Evolutionary conservation across 2,329 filamentous ascomycete species (phyloP).

Genomic region (Triangularia setosa): DNA sequence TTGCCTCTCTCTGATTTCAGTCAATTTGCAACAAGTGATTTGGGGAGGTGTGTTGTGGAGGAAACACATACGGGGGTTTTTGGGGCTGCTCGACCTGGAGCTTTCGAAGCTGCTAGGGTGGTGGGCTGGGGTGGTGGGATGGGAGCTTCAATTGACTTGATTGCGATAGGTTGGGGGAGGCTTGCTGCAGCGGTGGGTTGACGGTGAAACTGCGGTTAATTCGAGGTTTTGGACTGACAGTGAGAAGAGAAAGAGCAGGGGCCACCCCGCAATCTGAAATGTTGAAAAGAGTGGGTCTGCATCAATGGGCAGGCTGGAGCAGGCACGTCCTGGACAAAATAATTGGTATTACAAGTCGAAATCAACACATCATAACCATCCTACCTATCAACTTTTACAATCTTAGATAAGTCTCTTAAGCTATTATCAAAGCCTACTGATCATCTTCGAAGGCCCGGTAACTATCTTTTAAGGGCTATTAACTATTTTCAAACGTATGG

Average conservation of each 20-base stretch:
- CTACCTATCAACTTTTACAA: no score
- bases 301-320: not conserved
- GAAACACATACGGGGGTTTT: not conserved
- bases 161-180: not conserved
- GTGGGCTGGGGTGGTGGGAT: not conserved
- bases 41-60: not conserved
- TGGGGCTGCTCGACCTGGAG: not conserved
- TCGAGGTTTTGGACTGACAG: no score
- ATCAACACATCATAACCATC: no score
- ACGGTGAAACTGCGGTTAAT: constrained; percentile 23
- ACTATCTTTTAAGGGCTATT: no score
- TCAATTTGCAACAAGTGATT: no score
- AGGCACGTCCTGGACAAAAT: no score
- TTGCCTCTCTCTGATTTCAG: not conserved
- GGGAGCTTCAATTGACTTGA: constrained; percentile 3
- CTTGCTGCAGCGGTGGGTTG: not conserved
- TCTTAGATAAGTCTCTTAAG: no score
- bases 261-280: not conserved
- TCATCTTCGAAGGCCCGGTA: no score
- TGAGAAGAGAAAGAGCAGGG: not conserved
- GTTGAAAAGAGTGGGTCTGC: not conserved
- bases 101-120: not conserved
- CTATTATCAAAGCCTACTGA: no score
- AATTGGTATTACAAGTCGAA: no score
- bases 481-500: no score